A percentile compares a stretch with the other conserved stretches of the same genome.
Evolutionary conservation across 352 stramenopile genomes (phyloP).

Genomic region (Pseudoperonospora humuli): DNA sequence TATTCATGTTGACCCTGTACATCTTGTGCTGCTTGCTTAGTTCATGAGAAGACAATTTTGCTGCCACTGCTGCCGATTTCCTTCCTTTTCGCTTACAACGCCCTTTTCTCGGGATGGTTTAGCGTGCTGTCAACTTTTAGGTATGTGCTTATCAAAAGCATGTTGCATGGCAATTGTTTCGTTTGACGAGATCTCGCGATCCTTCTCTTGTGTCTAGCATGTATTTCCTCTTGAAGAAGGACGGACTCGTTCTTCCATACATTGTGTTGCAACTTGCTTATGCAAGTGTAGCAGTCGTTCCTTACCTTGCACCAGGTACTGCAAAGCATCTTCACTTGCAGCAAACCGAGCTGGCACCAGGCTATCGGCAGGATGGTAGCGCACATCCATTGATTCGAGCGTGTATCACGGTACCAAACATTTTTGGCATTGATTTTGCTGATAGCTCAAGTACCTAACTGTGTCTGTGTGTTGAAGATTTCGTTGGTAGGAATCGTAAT

Average conservation of each 20-base stretch:
- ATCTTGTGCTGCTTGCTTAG: constrained; percentile 24
- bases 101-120: constrained; percentile 68
- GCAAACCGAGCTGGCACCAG: constrained; percentile 21
- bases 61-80: constrained; percentile 87
- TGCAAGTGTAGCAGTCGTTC: constrained; percentile 35
- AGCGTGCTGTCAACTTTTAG: constrained; percentile 78
- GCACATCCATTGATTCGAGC: constrained; percentile 25
- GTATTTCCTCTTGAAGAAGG: constrained; percentile 81
- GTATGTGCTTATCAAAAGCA: constrained; percentile 22
- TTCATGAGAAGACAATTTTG: constrained; percentile 96
- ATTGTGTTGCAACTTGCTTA: constrained; percentile 51
- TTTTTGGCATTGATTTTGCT: background rate
- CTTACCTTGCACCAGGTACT: constrained; percentile 25
- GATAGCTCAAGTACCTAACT: constrained; percentile 1
- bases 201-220: constrained; percentile 40
- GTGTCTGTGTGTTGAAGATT: constrained; percentile 25
- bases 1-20: constrained; percentile 3
- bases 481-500: constrained; percentile 42
- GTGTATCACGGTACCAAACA: constrained; percentile 42
- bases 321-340: constrained; percentile 24
- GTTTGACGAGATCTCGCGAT: background rate
- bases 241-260: constrained; percentile 67
- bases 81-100: constrained; percentile 65
- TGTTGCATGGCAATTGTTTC: background rate
- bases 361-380: constrained; percentile 28